Base-by-base conservation (phyloP, 1,284 basidiomycete genomes). In the Cerioporus squamosus region DNA sequence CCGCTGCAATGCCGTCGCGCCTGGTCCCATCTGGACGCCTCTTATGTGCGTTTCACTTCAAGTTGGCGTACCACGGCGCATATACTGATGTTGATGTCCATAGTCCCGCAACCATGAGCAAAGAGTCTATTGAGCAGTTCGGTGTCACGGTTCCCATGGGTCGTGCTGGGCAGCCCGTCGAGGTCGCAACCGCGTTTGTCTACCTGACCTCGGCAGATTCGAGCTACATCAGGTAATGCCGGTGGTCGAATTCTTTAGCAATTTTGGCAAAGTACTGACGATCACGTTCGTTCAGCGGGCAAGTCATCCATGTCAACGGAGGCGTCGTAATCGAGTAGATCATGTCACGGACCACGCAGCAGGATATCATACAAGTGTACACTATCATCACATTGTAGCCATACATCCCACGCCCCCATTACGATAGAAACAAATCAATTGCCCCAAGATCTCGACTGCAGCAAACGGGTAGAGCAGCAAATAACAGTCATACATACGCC, bases 11-110 rank as follows among this genome's bases (percentile, higher is more conserved):
- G 68, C 73, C 20, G 77, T 83, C 48, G 81, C 81, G 3, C 81
- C 82, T 1, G 82, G 82, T 17, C 78, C 79, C 17, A 79, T 84
- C 61, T 83, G 79, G 79, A 85, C 82, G 2, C 83, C 83, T 1
- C 73, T 85, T 3, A 77, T 83, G 68, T 72, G 60, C 18, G 67
- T 70, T 3, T 10, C n/a, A n/a, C 46, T 33, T 0, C 52, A 60
- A 54, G 46, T 44, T 24, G 33, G 15, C 45, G 24, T 51, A 54
- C 31, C 55, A 60, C 42, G 22, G 22, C 20, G 26, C 45, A 46
- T 9, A 33, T 59, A 5, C 29, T 42, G n/a, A 42, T 12, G 8
- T 5, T 9, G 3, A 18, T 6, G 7, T 38, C 2, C 44, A 10
- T 48, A 73, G 75, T 40, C 72, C 75, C 5, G 76, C 80, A 0